Percentiles rank a stretch among this genome's conserved stretches.
phyloP scores from a whole-genome alignment of 768 basidiomycete genomes.

The Pleurotus djamor region DNA sequence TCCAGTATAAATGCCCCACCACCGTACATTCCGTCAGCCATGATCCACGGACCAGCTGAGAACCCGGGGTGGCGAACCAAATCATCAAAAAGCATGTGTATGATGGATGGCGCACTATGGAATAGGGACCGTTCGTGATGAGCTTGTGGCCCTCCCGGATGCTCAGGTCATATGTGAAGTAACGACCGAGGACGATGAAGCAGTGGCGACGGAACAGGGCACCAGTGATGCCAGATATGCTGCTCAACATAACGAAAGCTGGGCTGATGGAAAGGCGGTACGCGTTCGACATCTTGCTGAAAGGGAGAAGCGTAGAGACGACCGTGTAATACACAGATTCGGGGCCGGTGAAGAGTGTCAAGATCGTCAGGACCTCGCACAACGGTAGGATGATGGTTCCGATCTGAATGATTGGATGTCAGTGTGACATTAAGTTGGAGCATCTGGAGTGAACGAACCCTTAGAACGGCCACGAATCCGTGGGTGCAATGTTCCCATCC shows the following conservation, averaged over 20 bases:
- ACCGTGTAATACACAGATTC: too few relatives aligned
- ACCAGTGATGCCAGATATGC: slow-evolving; percentile 9
- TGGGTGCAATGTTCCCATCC: neutral
- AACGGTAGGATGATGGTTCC: too few relatives aligned
- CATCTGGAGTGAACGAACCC: too few relatives aligned
- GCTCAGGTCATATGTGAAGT: slow-evolving; percentile 25
- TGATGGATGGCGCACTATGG: neutral
- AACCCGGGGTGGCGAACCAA: neutral
- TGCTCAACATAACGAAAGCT: too few relatives aligned
- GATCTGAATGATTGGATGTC: too few relatives aligned
- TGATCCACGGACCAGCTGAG: neutral
- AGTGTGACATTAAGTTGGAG: too few relatives aligned
- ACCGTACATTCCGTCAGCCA: neutral
- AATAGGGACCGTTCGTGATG: slow-evolving; percentile 13
- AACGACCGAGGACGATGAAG: slow-evolving; percentile 18
- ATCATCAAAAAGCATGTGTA: neutral
- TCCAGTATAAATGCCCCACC: neutral
- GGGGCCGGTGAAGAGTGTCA: too few relatives aligned
- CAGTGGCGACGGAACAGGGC: slow-evolving; percentile 20
- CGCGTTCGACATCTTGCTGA: too few relatives aligned
- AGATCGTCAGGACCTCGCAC: too few relatives aligned
- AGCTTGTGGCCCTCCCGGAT: slow-evolving; percentile 20
- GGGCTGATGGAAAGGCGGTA: too few relatives aligned
- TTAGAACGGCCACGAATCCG: too few relatives aligned
- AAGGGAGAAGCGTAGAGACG: too few relatives aligned